phyloP scores from a whole-genome alignment of 306 rosid genomes.

The Clitoria ternatea region DNA sequence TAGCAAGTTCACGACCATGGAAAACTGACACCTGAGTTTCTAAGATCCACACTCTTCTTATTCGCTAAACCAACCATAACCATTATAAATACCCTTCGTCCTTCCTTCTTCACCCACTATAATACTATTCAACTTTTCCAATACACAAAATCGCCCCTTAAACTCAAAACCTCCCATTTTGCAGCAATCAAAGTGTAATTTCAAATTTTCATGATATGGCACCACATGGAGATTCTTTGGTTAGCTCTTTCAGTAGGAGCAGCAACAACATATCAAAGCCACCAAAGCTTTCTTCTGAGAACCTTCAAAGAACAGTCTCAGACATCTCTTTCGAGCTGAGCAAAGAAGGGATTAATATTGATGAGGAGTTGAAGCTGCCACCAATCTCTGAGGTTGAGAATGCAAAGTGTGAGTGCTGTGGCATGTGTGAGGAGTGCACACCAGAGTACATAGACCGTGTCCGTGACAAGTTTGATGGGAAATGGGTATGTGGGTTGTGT shows the following conservation, averaged over 20 bases:
- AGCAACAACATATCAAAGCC: conserved; percentile 45
- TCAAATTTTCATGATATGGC: conserved; percentile 48
- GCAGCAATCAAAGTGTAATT: not conserved
- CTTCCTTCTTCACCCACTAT: conserved; percentile 6
- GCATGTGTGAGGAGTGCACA: conserved; percentile 94
- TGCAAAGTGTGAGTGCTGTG: conserved; percentile 92
- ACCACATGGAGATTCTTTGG: conserved; percentile 67
- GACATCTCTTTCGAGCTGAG: conserved; percentile 70
- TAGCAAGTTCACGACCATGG: conserved; percentile 47
- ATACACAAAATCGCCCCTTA: not conserved
- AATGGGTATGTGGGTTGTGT: conserved; percentile 83
- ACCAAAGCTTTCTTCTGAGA: conserved; percentile 45
- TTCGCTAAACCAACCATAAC: not conserved
- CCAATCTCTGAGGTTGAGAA: conserved; percentile 72
- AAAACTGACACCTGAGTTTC: conserved; percentile 42
- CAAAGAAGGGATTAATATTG: conserved; percentile 38
- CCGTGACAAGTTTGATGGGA: conserved; percentile 62
- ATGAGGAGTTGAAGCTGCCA: conserved; percentile 36
- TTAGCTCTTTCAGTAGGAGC: conserved; percentile 23
- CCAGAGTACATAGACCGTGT: conserved; percentile 68
- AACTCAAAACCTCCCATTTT: conserved; percentile 1
- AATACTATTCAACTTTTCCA: not conserved
- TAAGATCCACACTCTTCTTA: conserved; percentile 39
- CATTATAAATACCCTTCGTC: conserved; percentile 48
- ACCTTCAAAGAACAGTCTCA: conserved; percentile 67